Base-by-base conservation (phyloP, 768 basidiomycete species). In the Boletus pseudo-olivaceus region DNA sequence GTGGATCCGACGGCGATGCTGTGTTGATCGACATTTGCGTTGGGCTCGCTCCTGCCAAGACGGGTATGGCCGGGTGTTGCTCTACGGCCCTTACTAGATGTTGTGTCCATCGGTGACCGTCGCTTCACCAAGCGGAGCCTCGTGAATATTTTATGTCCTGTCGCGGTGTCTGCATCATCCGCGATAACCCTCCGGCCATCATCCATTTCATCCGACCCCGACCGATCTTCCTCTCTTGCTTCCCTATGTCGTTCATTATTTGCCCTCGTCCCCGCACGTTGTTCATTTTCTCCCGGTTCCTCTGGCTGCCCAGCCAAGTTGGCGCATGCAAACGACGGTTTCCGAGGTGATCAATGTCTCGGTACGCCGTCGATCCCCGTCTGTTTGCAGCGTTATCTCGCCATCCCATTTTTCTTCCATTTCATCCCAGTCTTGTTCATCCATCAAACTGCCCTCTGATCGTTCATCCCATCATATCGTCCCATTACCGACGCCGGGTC, bases 301-400 rank as follows among this genome's bases (percentile, higher is more conserved):
- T 11, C 10, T 11, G 4, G 15, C 17, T 12, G 17, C 11, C 7
- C 11, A 29, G 4, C 26, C 29, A 32, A 30, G 19, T 32, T 10
- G 19, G 12, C 34, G 23, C 23, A 14, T 26, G 23, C 14, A n/a
- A 14, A 4, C 17, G 20, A 39, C 7, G 10, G 44, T n/a, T 17
- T 23, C 43, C 34, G 27, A 37, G 51, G 45, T 11, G 3, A 27
- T 19, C 11, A 30, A 14, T 20, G 2, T 5, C 44, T 45, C 58
- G 58, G 57, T 54, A 42, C 7, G 35, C 57, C 58, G 58, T 58
- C 50, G 33, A 58, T 58, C 32, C 26, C 27, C 20, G 40, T 29
- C 23, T n/a, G 27, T 6, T 49, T 41, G 23, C 9, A 12, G n/a
- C 45, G 44, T 60, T 60, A 55, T 59, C 53, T 47, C 32, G 37